Evolutionary conservation across 352 stramenopile species (phyloP).

Genomic region (Globisporangium megalacanthum): DNA sequence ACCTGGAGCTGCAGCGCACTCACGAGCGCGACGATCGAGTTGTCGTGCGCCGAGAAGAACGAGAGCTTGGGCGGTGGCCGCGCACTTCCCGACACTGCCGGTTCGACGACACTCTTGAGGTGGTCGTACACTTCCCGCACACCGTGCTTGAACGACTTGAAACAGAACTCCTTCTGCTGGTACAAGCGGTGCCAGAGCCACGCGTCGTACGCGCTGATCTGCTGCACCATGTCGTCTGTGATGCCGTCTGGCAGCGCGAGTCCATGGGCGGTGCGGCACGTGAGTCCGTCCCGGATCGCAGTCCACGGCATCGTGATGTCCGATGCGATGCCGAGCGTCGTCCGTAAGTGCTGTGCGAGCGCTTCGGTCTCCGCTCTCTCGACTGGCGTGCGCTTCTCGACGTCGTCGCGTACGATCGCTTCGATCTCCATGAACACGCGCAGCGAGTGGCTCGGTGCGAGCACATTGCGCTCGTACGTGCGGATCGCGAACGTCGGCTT

Average conservation of each 20-base stretch:
- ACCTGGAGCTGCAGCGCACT: slow-evolving; percentile 65
- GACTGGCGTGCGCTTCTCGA: slow-evolving; percentile 18
- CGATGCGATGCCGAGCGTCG: slow-evolving; percentile 37
- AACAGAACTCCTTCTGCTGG: slow-evolving; percentile 50
- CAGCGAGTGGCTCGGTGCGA: slow-evolving; percentile 53
- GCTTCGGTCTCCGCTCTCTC: slow-evolving; percentile 31
- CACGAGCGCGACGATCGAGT: slow-evolving; percentile 76
- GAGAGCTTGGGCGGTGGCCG: slow-evolving; percentile 37
- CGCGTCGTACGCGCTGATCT: slow-evolving; percentile 63
- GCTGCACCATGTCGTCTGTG: slow-evolving; percentile 45
- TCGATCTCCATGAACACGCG: slow-evolving; percentile 75
- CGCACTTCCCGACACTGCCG: neutral
- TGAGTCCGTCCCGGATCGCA: slow-evolving; percentile 59
- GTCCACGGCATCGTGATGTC: slow-evolving; percentile 65
- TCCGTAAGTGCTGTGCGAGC: slow-evolving; percentile 28
- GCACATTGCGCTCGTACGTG: slow-evolving; percentile 59
- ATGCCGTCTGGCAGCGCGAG: slow-evolving; percentile 66
- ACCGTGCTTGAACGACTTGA: slow-evolving; percentile 53
- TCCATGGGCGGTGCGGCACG: slow-evolving; percentile 52
- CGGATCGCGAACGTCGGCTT: slow-evolving; percentile 47
- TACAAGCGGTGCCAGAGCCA: slow-evolving; percentile 83
- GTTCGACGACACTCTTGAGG: slow-evolving; percentile 35
- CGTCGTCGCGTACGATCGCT: slow-evolving; percentile 50
- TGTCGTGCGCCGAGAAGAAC: slow-evolving; percentile 84
- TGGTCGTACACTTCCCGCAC: slow-evolving; percentile 53